Conservation (phyloP, 352 stramenopile species). For the Peronosclerospora sorghi region DNA sequence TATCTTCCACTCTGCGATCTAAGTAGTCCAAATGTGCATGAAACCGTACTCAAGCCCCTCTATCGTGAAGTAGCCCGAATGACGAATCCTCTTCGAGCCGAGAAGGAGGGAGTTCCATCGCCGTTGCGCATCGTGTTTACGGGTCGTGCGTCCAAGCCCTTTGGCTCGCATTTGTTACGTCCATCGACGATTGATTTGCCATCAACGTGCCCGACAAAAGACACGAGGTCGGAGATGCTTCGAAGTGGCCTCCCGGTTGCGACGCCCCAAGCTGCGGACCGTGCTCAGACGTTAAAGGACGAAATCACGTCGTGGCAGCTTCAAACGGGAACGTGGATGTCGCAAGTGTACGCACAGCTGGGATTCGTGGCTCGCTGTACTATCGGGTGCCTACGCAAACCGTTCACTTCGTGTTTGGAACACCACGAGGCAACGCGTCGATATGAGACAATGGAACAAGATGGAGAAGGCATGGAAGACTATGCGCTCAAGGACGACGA, state of each 20-base stretch:
- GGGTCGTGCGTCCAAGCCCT: slow-evolving; percentile 61
- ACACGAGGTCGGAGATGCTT: slow-evolving; percentile 1
- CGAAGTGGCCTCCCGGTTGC: slow-evolving; percentile 12
- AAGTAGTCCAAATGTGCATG: slow-evolving; percentile 12
- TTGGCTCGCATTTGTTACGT: slow-evolving; percentile 51
- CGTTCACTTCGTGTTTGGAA: slow-evolving; percentile 26
- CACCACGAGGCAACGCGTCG: slow-evolving; percentile 17
- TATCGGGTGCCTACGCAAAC: slow-evolving; percentile 18
- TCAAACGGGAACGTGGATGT: slow-evolving; percentile 16
- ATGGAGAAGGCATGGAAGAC: slow-evolving; percentile 29
- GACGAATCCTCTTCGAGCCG: slow-evolving; percentile 19
- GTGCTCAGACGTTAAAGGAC: slow-evolving; percentile 26
- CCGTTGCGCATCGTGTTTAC: slow-evolving; percentile 52
- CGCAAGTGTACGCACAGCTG: slow-evolving; percentile 22
- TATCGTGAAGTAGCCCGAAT: slow-evolving; percentile 35
- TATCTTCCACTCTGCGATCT: slow-evolving; percentile 42
- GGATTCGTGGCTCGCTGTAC: slow-evolving; percentile 16
- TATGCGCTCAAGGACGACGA: slow-evolving; percentile 24
- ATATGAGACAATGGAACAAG: slow-evolving; percentile 27
- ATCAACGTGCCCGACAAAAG: slow-evolving; percentile 12
- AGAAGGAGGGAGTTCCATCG: slow-evolving; percentile 21
- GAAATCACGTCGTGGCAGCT: slow-evolving; percentile 38
- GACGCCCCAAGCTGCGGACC: slow-evolving; percentile 19
- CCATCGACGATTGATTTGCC: slow-evolving; percentile 47
- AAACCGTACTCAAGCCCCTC: slow-evolving; percentile 32